Evolutionary conservation across 1,139 yeast genomes (phyloP), one percentile per base, ranked within the genome.

Genomic region (Saccharomyces pastorianus): DNA sequence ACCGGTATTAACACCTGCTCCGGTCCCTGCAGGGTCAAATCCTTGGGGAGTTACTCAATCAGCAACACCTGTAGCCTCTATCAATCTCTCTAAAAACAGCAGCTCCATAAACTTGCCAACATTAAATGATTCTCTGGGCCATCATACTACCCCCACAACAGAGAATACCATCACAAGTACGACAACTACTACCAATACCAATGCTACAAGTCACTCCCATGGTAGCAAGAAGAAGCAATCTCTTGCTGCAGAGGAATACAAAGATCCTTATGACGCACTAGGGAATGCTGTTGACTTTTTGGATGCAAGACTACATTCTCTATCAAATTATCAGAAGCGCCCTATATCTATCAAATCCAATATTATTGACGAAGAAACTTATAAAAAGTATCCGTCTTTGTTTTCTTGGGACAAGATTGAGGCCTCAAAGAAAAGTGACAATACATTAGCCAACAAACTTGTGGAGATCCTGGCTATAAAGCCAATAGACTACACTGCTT

Each of bases 21-120:
- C 68, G 20, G 60, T 61, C n/a, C 70, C 70, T 34, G 58, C 65
- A 11, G 68, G 69, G 11, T 62, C 69, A 11, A 69, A 68, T 44
- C 69, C 71, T 47, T 65, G 71, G 71, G 69, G 71, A 50, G 62
- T 66, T 34, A 61, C 66, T 11, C 68, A 64, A 53, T 53, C 70
- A 51, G 54, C 72, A 34, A 58, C 71, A 34, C 64, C 75, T 44
- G 59, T 65, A 34, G 50, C 70, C 31, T 55, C 65, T 11, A 53
- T 63, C 52, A 63, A 57, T 51, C 50, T 66, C 46, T 60, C 64
- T 8, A 67, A 68, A 47, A 57, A 78, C 60, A 74, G 81, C 3
- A 80, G 81, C 61, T 70, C 82, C 5, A 78, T 84, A 1, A 83
- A 88, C 4, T 84, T 85, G 76, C 93, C 93, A 42, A 81, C 91